Base-by-base conservation (phyloP, 1,139 yeast species). In the Debaryomyces nepalensis region DNA sequence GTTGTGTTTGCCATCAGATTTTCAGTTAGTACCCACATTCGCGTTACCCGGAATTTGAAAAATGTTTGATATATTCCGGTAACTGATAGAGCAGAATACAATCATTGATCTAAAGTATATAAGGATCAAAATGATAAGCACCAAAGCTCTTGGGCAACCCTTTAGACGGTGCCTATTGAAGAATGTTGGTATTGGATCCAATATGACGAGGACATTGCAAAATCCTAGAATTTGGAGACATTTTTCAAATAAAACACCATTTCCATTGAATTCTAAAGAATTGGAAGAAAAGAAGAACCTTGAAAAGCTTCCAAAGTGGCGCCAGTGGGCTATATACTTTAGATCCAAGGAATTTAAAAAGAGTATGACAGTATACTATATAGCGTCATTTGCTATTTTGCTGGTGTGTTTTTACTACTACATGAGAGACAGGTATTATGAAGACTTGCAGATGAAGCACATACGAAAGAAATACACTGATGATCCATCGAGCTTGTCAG, bases 401-500 rank as follows among this genome's bases (percentile, higher is more conserved):
- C 61, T 81, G 29, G 70, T 77, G 18, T 79, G 84, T 41, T 87
- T 88, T 44, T 76, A 80, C 48, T 77, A 75, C 54, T 82, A 82
- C 58, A 82, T 86, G 81, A 70, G 82, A 52, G 87, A 84, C 53
- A 63, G 84, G 37, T 85, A 77, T 58, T 67, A 74, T 40, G 82
- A 82, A 58, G 95, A 86, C 49, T 72, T 78, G 44, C 90, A 84
- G 54, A 68, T 82, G 46, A 61, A 70, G 26, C 68, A 69, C 39
- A 70, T 75, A 36, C 63, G 74, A 45, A 67, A 63, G 41, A 74
- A 75, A 53, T 72, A 73, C 42, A 65, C 59, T 4, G 61, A 58
- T 1, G 74, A 68, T 41, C 69, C 77, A 7, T 51, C 59, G 9
- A 55, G 61, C 15, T 64, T 79, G 33, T 73, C 76, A 40, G 91